Percentiles rank a stretch among this genome's conserved stretches.
These are phyloP conservation scores for Pholiota adiposa DNA, from an alignment of 1,284 basidiomycete genomes.

Conservation along the genomic window DNA sequence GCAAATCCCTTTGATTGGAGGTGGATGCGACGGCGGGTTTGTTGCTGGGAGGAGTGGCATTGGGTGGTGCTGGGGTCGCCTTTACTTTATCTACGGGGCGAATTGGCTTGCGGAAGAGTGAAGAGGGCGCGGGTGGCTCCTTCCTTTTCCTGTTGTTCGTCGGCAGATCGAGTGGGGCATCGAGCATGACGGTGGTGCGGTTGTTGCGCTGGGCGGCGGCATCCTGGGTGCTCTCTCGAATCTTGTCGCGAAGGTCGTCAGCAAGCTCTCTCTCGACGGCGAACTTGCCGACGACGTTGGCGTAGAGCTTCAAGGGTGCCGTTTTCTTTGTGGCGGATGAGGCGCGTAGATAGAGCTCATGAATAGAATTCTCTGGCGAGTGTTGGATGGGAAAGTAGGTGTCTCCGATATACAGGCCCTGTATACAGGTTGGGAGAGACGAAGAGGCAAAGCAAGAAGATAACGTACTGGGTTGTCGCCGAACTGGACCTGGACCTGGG, in stretches of 20 bases:
- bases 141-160: conserved; percentile 40
- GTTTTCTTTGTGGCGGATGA: conserved; percentile 57
- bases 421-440: conserved; percentile 10
- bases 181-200: conserved; percentile 57
- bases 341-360: conserved; percentile 73
- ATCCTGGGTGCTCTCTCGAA: conserved; percentile 59
- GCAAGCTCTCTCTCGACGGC: conserved; percentile 61
- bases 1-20: conserved; percentile 30
- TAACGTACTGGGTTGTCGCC: conserved; percentile 56
- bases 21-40: conserved; percentile 26
- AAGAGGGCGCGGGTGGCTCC: conserved; percentile 25
- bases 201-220: conserved; percentile 60
- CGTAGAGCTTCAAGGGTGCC: conserved; percentile 71
- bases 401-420: conserved; percentile 71
- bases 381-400: conserved; percentile 63
- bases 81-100: conserved; percentile 34
- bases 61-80: conserved; percentile 21
- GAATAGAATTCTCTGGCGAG: conserved; percentile 54
- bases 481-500: conserved; percentile 62
- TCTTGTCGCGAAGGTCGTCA: conserved; percentile 53
- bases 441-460: neutral
- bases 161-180: conserved; percentile 37
- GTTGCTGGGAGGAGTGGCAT: conserved; percentile 17
- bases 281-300: conserved; percentile 70
- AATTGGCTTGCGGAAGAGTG: conserved; percentile 41